Evolutionary conservation across 2,329 filamentous ascomycete species (phyloP), one percentile per base, ranked within the genome.

Genomic region (Lachnellula suecica): DNA sequence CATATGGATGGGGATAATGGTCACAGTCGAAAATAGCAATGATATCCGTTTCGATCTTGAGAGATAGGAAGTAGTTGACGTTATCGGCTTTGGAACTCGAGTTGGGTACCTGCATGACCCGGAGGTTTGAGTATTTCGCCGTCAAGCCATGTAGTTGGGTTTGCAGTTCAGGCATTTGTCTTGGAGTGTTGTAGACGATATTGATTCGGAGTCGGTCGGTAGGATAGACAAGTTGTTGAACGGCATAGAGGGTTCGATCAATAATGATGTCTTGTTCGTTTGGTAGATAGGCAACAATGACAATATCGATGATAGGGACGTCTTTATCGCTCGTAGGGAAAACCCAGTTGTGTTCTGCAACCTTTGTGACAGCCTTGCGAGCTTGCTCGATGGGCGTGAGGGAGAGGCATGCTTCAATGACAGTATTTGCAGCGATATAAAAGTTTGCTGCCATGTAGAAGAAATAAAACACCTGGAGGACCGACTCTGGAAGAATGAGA

Each of bases 81-180:
- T 78, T 78, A 60, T 78, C 74, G 20, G 75, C 75, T 55, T 78
- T 78, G 0, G 74, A 77, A 9, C 69, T 77, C 5, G 74, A 77
- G 49, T 71, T 71, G 0, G 72, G 72, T 1, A 77, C 74, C 50
- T 76, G 76, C 65, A 76, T 71, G 20, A 77, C 69, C 47, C 71
- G 64, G 17, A 75, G 67, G 42, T 75, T 71, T 10, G 70, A 58
- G 54, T 74, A 71, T 34, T 66, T 67, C 6, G 64, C 52, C 3
- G 68, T 64, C 6, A 77, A 63, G 5, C 69, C 59, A 10, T 66
- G 63, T 19, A 78, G 61, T 54, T 76, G 65, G 8, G 66, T 71
- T 56, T 78, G 73, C 11, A 77, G 62, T 3, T 72, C 71, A 50
- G 76, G 71, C 19, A 78, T 77, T 1, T 72, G 58, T 29, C 67